Conservation (phyloP, 441 rosid species). For the Populus hybrid region DNA sequence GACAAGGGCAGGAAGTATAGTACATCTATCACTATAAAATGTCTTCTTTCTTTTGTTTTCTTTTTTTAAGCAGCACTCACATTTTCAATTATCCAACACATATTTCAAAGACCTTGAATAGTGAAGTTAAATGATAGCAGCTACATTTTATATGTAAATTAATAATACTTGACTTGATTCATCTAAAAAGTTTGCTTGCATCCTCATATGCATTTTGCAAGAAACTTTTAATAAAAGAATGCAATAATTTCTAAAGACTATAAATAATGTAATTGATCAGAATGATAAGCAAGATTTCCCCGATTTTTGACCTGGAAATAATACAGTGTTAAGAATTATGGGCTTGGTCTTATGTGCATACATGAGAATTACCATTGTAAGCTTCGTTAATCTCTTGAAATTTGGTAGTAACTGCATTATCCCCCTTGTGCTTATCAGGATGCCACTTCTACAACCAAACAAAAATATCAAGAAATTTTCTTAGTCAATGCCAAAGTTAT, state of each 20-base stretch:
- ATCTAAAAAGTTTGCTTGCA: background rate
- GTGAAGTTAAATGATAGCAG: background rate
- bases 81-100: background rate
- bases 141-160: background rate
- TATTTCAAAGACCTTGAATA: background rate
- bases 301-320: background rate
- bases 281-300: background rate
- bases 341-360: no score
- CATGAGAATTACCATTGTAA: slow-evolving; percentile 43
- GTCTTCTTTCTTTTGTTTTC: background rate
- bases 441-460: slow-evolving; percentile 60
- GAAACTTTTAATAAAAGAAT: background rate
- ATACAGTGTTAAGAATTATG: background rate
- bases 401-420: slow-evolving; percentile 55
- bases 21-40: background rate
- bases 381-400: slow-evolving; percentile 87
- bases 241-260: background rate
- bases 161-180: background rate
- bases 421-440: slow-evolving; percentile 77
- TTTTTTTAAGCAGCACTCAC: background rate
- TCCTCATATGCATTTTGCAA: background rate
- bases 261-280: background rate
- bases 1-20: background rate
- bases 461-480: slow-evolving; percentile 13
- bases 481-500: slow-evolving; percentile 12